Percentiles rank a stretch among this genome's conserved stretches.
phyloP scores from a whole-genome alignment of 2,329 filamentous ascomycete species.

The Endoconidiophora polonica region DNA sequence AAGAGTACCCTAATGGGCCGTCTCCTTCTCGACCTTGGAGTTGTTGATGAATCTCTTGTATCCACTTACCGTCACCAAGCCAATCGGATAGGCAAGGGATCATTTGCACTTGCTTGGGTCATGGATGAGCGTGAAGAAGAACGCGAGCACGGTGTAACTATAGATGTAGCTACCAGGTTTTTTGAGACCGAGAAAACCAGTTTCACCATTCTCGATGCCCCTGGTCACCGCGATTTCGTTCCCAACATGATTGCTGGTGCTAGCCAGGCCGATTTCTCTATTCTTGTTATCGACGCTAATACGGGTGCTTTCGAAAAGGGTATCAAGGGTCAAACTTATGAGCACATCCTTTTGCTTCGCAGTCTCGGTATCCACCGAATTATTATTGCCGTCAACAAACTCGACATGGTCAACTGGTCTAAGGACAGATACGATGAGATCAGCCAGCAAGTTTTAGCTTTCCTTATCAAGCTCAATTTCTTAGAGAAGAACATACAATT shows the following conservation, averaged over 20 bases:
- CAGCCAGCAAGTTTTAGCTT: constrained; percentile 62
- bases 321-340: constrained; percentile 80
- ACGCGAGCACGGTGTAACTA: constrained; percentile 76
- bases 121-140: constrained; percentile 87
- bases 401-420: constrained; percentile 76
- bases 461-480: constrained; percentile 71
- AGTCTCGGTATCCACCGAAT: constrained; percentile 82
- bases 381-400: constrained; percentile 87
- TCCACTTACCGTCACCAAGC: constrained; percentile 81
- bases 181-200: constrained; percentile 77
- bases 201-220: constrained; percentile 91
- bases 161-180: constrained; percentile 87
- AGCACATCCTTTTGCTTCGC: constrained; percentile 76
- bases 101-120: constrained; percentile 93
- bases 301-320: constrained; percentile 88
- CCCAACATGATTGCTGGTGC: constrained; percentile 98
- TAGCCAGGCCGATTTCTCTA: constrained; percentile 87
- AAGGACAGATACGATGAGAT: constrained; percentile 74
- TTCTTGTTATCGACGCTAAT: constrained; percentile 82
- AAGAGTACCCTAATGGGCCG: constrained; percentile 97
- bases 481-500: constrained; percentile 66
- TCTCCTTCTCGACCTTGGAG: constrained; percentile 73
- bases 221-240: constrained; percentile 88
- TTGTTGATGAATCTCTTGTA: constrained; percentile 73
- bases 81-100: constrained; percentile 80